phyloP scores from a whole-genome alignment of 257 asterid genomes.

The Nicotiana tomentosiformis region DNA sequence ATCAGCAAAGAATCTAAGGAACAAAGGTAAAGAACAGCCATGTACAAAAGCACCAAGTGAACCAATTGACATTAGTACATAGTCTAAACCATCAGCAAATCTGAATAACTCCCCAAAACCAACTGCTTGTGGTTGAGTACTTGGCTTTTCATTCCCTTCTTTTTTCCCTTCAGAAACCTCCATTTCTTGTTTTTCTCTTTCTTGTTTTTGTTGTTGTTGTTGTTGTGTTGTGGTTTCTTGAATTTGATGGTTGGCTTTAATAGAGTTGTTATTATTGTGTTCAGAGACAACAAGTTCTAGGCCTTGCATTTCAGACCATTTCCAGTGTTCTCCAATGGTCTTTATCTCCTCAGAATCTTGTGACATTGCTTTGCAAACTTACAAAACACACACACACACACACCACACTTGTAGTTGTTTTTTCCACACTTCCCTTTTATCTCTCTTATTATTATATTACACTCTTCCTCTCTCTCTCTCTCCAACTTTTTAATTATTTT shows the following conservation, averaged over 20 bases:
- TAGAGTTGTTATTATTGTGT: slow-evolving; percentile 16
- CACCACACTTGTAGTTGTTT: slow-evolving; percentile 9
- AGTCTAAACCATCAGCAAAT: slow-evolving; percentile 86
- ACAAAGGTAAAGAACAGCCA: slow-evolving; percentile 88
- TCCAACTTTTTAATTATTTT: neutral
- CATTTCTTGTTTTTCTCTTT: slow-evolving; percentile 22
- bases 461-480: slow-evolving; percentile 8
- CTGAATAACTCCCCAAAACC: slow-evolving; percentile 69
- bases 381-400: slow-evolving; percentile 14
- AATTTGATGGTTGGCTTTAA: slow-evolving; percentile 28
- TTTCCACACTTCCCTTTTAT: slow-evolving; percentile 11
- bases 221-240: slow-evolving; percentile 1
- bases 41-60: slow-evolving; percentile 90
- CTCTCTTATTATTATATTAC: slow-evolving; percentile 16
- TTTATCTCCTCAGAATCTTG: slow-evolving; percentile 55
- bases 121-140: slow-evolving; percentile 41
- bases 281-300: slow-evolving; percentile 51
- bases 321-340: slow-evolving; percentile 59
- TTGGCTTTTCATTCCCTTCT: slow-evolving; percentile 41
- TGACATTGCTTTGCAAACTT: slow-evolving; percentile 40
- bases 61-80: slow-evolving; percentile 69
- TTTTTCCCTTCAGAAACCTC: slow-evolving; percentile 36
- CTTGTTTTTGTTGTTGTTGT: neutral
- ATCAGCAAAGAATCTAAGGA: slow-evolving; percentile 97
- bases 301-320: slow-evolving; percentile 80